phyloP scores from a whole-genome alignment of 108 stramenopile genomes.

The Nitzschia palea region DNA sequence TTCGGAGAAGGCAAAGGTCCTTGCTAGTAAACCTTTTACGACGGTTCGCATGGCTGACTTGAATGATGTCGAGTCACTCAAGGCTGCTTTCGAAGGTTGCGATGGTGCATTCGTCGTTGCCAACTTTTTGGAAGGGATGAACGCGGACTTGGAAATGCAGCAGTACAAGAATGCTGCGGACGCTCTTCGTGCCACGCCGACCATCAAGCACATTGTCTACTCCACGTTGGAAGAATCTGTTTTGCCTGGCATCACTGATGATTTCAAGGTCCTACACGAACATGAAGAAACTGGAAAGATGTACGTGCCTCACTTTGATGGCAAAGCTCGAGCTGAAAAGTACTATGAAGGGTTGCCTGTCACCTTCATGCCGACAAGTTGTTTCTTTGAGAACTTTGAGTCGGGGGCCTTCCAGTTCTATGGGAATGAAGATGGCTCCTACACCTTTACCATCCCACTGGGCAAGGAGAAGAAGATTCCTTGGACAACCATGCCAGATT shows the following conservation, averaged over 20 bases:
- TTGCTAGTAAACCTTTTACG: not conserved
- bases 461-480: constrained; percentile 7
- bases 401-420: not conserved
- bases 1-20: constrained; percentile 13
- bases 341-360: not conserved
- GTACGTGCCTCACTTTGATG: constrained; percentile 23
- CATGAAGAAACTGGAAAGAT: not conserved
- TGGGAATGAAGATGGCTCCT: constrained; percentile 1
- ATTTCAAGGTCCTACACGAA: not conserved
- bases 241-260: not conserved
- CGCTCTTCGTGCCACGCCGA: not conserved
- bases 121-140: constrained; percentile 22
- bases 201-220: constrained; percentile 6
- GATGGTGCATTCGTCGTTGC: constrained; percentile 23
- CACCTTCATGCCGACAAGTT: not conserved
- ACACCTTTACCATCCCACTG: constrained; percentile 4
- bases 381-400: constrained; percentile 2
- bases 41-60: constrained; percentile 7
- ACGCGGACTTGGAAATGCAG: not conserved
- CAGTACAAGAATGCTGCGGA: not conserved
- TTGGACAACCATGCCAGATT: not conserved
- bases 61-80: constrained; percentile 8
- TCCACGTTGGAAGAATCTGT: not conserved
- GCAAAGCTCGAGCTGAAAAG: constrained; percentile 5
- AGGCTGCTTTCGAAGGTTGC: constrained; percentile 1